Conservation (phyloP, 2,329 filamentous ascomycete species). For the Penicillium sp. region DNA sequence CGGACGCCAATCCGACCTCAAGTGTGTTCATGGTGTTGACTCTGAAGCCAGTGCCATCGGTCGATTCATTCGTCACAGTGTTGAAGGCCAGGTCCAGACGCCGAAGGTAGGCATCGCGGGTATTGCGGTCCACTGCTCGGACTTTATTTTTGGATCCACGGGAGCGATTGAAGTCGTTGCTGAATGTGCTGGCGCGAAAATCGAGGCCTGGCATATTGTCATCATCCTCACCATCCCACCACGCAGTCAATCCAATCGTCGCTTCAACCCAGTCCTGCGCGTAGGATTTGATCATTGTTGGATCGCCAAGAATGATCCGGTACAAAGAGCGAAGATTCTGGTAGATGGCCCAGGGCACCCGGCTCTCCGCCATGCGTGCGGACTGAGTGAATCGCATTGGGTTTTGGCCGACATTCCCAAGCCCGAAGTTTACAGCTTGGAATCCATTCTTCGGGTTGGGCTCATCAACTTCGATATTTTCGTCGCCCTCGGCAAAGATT, state of each 20-base stretch:
- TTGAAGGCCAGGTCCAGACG: constrained; percentile 67
- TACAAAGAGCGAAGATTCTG: constrained; percentile 77
- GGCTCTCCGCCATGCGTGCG: constrained; percentile 70
- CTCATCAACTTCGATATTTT: constrained; percentile 41
- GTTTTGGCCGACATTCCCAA: constrained; percentile 39
- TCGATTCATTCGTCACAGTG: constrained; percentile 55
- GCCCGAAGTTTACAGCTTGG: constrained; percentile 45
- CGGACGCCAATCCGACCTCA: constrained; percentile 74
- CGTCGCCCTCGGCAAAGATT: constrained; percentile 70
- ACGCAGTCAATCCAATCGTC: constrained; percentile 71
- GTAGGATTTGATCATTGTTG: constrained; percentile 66
- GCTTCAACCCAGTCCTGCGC: constrained; percentile 92
- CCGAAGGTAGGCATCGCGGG: constrained; percentile 64
- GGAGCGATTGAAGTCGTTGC: constrained; percentile 22
- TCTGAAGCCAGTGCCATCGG: constrained; percentile 58
- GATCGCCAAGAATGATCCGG: constrained; percentile 69
- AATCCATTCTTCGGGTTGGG: constrained; percentile 42
- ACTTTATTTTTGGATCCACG: constrained; percentile 34
- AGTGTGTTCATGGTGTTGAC: constrained; percentile 69
- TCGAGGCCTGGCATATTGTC: constrained; percentile 36
- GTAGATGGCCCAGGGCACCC: constrained; percentile 85
- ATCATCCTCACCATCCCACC: constrained; percentile 82
- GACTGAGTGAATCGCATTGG: constrained; percentile 60
- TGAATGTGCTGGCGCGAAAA: constrained; percentile 20
- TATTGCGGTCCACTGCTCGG: constrained; percentile 46